phyloP scores from a whole-genome alignment of 2,329 filamentous ascomycete species.

The Arthroderma sp. region DNA sequence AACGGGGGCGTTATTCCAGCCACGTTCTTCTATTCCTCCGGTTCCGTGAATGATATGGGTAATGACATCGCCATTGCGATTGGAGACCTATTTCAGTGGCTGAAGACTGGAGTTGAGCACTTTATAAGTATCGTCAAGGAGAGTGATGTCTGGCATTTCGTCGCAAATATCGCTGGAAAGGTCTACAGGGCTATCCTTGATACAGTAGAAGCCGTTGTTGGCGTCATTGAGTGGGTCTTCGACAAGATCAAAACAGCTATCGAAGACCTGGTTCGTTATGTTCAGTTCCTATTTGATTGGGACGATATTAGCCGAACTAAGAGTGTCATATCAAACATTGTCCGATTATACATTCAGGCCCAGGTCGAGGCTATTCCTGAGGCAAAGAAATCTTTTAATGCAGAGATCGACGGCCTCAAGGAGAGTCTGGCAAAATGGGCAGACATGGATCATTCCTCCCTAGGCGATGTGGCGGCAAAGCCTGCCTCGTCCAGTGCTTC shows the following conservation, averaged over 20 bases:
- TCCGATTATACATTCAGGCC: slow-evolving; percentile 3
- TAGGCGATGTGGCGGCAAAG: neutral
- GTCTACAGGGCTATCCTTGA: slow-evolving; percentile 9
- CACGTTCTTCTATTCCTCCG: neutral
- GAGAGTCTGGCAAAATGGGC: neutral
- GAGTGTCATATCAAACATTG: slow-evolving; percentile 7
- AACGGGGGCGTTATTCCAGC: neutral
- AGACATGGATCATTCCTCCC: neutral
- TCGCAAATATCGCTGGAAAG: slow-evolving; percentile 1
- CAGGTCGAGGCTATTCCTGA: neutral
- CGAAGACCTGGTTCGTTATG: slow-evolving; percentile 4
- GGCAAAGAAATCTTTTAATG: neutral
- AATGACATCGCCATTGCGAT: neutral
- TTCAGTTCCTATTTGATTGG: slow-evolving; percentile 10
- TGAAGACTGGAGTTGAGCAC: neutral
- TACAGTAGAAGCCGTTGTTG: slow-evolving; percentile 8
- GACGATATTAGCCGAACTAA: slow-evolving; percentile 10
- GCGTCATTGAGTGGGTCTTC: slow-evolving; percentile 1
- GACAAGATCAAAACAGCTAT: slow-evolving; percentile 5
- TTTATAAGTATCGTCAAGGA: neutral
- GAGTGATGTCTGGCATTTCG: neutral
- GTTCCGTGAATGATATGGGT: neutral
- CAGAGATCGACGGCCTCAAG: neutral
- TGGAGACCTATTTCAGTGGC: neutral
- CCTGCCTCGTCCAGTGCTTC: neutral